Evolutionary conservation across 2,329 filamentous ascomycete genomes (phyloP), one percentile per base, ranked within the genome.

Genomic region (Ascocoryne sarcoides): DNA sequence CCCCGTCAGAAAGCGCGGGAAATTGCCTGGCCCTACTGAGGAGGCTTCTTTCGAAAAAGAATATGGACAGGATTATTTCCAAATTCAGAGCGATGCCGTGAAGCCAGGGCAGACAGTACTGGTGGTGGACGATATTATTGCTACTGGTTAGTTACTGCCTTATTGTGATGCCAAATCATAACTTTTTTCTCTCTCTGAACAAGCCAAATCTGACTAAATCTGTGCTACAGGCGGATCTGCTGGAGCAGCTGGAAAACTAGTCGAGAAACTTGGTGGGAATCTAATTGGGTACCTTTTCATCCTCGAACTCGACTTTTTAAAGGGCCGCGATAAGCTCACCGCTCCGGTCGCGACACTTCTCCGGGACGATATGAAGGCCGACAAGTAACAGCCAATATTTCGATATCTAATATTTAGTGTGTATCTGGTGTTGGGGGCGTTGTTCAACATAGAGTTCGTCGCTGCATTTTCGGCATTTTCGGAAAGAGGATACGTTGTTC

Each of bases 111-210:
- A 95, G 68, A 89, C 82, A 63, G 90, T 95, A 43, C 69, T 98
- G 47, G 75, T 98, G 51, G 88, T 98, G 21, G 92, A 98, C 64
- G 92, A 98, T 63, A 94, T 98, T 60, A 96, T 98, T 68, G 92
- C 92, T 42, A 98, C 92, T 50, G 90, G 90, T 95, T 71, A 63
- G 82, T 26, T n/a, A n/a, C 17, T n/a, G 29, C 26, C n/a, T 16
- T 23, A 20, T 18, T 8, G 17, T 12, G n/a, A n/a, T n/a, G n/a
- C n/a, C n/a, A n/a, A n/a, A n/a, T n/a, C n/a, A n/a, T n/a, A 5
- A 16, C 10, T 20, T 26, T 26, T 26, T 26, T 14, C 31, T 14
- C 29, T 32, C 2, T 32, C 28, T 26, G 26, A 4, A 16, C 26
- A 16, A 28, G 26, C 14, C 15, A 30, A 39, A 9, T 12, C 32